Base-by-base conservation (phyloP, 257 asterid species). In the Anisodus acutangulus region DNA sequence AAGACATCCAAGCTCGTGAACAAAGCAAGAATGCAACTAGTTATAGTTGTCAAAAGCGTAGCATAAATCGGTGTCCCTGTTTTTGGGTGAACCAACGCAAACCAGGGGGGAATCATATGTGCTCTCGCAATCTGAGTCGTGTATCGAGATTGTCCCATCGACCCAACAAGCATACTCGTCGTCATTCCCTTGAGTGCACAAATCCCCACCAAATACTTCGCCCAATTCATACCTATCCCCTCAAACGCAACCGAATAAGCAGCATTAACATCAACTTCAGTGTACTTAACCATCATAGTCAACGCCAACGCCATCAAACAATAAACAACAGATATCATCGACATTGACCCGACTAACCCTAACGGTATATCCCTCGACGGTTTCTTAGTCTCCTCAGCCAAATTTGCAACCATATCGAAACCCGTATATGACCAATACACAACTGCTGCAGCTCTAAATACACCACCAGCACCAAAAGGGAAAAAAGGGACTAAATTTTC, bases 381-480 rank as follows among this genome's bases (percentile, higher is more conserved):
- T 41, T 88, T 94, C 79, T 90, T 92, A 9, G 97, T 96, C 89
- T 95, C 99, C 81, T 95, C 99, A 9, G 99, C 99, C 99, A 95
- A 93, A 8, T 94, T 94, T 6, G 99, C 98, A 59, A 95, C 98
- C 95, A 93, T 92, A 66, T 95, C 99, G 22, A 95, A 95, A 26
- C 99, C 99, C 0, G 98, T 93, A 60, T 96, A 96, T 3, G 99
- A 96, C 99, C 99, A 96, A 84, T 85, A 96, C 72, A 96, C 98
- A 2, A 95, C 92, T 1, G 99, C 98, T 8, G 98, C 93, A 13
- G 99, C 98, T 2, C 92, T 88, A 87, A 96, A 92, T 19, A 91
- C 91, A 9, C 99, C 98, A 19, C 88, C 88, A 0, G 93, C 90
- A 4, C 99, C 99, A 55, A 78, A 87, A 0, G 99, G 99, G 85